Evolutionary conservation across 2,329 filamentous ascomycete species (phyloP), one percentile per base, ranked within the genome.

Genomic region (Phaeoacremonium minimum): DNA sequence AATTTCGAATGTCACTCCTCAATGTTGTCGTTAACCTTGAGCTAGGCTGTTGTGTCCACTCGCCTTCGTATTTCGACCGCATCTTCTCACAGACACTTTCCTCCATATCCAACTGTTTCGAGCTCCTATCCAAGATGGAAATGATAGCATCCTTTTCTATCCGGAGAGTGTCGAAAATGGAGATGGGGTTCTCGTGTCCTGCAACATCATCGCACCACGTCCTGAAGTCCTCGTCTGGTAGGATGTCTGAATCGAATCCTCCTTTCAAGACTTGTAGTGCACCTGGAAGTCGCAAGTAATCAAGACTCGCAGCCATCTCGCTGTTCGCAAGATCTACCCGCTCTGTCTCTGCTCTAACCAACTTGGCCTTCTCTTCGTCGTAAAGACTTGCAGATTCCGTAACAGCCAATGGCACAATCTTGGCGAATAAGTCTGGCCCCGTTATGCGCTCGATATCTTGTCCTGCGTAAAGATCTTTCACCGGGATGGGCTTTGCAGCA

Each of bases 41-140:
- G 56, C 91, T 97, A 9, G 93, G 93, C 53, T 98, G 93, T 53
- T 98, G 93, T 14, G 88, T 95, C 93, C 93, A 98, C 37, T 97
- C 91, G 18, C 74, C 76, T 37, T 91, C 90, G 57, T 97, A 97
- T 58, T 98, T 98, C 11, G 89, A 94, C 32, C 93, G 80, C 93
- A 98, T 98, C 70, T 97, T 98, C 60, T 98, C 93, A 58, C 93
- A 98, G 1, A 97, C 87, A 38, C 87, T 94, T 64, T 97, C 94
- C 60, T 98, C 93, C 80, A 93, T 89, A 48, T 98, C 93, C 29
- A 98, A 66, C 52, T 94, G 86, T 57, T 95, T 95, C 37, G 83
- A 81, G 50, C 87, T 87, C 39, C 77, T 78, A 38, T 96, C 89
- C 38, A 98, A 61, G 4, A 80, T 76, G 4, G 72, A 70, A 17